Conservation (phyloP, 2,329 filamentous ascomycete genomes). For the Herpotrichia juniperi region DNA sequence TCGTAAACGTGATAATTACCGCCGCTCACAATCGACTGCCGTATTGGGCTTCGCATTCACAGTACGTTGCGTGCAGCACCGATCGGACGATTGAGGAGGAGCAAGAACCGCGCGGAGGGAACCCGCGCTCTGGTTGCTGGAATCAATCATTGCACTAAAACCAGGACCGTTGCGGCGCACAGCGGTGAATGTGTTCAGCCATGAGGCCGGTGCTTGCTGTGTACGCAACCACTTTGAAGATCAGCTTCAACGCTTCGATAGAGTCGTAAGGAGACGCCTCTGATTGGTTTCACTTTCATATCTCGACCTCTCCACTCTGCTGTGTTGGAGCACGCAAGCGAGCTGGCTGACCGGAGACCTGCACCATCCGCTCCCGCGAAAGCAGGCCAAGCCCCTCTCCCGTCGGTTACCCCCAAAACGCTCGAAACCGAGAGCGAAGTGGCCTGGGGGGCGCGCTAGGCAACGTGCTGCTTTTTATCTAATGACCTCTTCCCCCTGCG, state of each 20-base stretch:
- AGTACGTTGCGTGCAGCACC: neutral
- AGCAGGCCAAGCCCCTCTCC: conserved; percentile 24
- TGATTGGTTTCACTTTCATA: conserved; percentile 3
- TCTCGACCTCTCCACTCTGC: no score
- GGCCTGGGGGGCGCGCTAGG: conserved; percentile 13
- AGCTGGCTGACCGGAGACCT: conserved; percentile 17
- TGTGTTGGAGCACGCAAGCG: neutral
- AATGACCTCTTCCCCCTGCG: neutral
- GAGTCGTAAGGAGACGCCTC: neutral
- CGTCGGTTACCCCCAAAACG: conserved; percentile 16
- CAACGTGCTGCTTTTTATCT: conserved; percentile 19
- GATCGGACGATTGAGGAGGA: no score
- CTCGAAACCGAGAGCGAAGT: conserved; percentile 18
- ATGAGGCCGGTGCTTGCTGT: neutral
- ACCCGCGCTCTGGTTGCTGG: neutral
- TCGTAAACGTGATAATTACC: neutral
- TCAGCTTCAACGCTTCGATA: no score
- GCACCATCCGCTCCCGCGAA: conserved; percentile 30
- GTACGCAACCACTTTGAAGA: no score
- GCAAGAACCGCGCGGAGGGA: neutral
- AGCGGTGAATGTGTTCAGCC: neutral
- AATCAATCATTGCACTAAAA: neutral
- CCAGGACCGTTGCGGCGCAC: neutral
- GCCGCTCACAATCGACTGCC: neutral
- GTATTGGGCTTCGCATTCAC: neutral